Conservation (phyloP, 192 early-diverging fungal genomes). For the Linnemannia hyalina region DNA sequence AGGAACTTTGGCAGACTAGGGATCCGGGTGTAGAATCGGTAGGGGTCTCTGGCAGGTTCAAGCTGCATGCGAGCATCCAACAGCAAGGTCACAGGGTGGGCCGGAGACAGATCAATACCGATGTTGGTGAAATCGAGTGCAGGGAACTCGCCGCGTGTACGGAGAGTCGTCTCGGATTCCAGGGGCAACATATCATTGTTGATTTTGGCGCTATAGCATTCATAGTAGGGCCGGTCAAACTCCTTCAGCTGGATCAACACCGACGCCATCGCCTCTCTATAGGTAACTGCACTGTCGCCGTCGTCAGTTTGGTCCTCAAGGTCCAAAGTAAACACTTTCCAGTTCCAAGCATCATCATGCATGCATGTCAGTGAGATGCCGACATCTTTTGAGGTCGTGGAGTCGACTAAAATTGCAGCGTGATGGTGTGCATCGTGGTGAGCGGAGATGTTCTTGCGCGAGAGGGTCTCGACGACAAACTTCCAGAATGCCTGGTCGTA, state of each 20-base stretch:
- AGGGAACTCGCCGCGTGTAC: background rate
- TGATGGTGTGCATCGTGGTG: constrained; percentile 15
- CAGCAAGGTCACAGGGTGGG: constrained; percentile 16
- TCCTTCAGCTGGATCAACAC: constrained; percentile 12
- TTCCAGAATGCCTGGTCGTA: constrained; percentile 18
- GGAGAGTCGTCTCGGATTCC: constrained; percentile 12
- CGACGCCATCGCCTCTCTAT: background rate
- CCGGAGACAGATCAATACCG: background rate
- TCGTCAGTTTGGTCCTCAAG: background rate
- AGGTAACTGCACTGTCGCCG: background rate
- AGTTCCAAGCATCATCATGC: background rate
- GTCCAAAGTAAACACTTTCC: constrained; percentile 13
- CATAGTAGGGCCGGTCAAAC: constrained; percentile 17
- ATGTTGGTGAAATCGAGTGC: constrained; percentile 1
- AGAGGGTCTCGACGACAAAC: constrained; percentile 1
- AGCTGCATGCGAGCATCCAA: constrained; percentile 6
- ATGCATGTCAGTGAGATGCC: constrained; percentile 6
- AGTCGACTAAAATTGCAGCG: constrained; percentile 18
- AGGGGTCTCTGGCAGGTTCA: background rate
- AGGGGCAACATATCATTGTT: constrained; percentile 10
- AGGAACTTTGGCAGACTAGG: constrained; percentile 18
- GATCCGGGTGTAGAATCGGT: constrained; percentile 25
- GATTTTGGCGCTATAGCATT: constrained; percentile 14
- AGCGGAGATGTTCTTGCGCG: background rate
- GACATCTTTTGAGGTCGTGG: constrained; percentile 10